Conservation (phyloP, 2,329 filamentous ascomycete species). For the Venturiaceae sp. region DNA sequence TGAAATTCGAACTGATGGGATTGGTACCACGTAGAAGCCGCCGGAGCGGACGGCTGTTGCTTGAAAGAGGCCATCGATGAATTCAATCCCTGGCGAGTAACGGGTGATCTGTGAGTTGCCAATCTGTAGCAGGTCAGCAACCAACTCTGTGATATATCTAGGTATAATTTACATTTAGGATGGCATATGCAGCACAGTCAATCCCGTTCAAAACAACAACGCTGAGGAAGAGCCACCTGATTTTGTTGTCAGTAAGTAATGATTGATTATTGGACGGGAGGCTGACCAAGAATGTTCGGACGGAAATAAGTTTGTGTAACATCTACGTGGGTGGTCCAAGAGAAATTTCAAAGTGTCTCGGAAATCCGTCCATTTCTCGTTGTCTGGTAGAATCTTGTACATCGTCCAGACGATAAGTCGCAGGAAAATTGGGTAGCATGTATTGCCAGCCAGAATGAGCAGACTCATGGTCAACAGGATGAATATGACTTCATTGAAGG, state of each 20-base stretch:
- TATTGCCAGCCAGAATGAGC: constrained; percentile 44
- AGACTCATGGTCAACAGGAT: constrained; percentile 39
- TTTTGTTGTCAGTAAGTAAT: background rate
- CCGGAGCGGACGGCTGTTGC: constrained; percentile 41
- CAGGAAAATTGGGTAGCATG: constrained; percentile 48
- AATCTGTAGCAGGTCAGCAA: constrained; percentile 25
- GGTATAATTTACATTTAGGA: constrained; percentile 38
- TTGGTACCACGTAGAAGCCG: constrained; percentile 39
- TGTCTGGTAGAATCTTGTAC: constrained; percentile 34
- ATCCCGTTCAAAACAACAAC: constrained; percentile 43
- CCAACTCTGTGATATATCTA: constrained; percentile 5
- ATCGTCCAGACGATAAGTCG: constrained; percentile 49
- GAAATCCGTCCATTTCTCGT: constrained; percentile 27
- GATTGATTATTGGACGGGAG: background rate
- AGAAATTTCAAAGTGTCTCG: constrained; percentile 43
- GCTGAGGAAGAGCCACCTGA: constrained; percentile 38
- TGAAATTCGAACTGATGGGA: constrained; percentile 41
- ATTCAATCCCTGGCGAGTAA: constrained; percentile 35
- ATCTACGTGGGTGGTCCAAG: constrained; percentile 52
- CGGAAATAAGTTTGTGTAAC: constrained; percentile 54
- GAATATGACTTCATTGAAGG: constrained; percentile 40
- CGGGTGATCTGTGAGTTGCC: constrained; percentile 39
- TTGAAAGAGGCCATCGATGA: constrained; percentile 51
- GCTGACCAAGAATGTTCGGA: constrained; percentile 44
- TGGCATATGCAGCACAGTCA: constrained; percentile 41